Conservation (phyloP, 352 stramenopile genomes). For the Phytopythium aichiense region DNA sequence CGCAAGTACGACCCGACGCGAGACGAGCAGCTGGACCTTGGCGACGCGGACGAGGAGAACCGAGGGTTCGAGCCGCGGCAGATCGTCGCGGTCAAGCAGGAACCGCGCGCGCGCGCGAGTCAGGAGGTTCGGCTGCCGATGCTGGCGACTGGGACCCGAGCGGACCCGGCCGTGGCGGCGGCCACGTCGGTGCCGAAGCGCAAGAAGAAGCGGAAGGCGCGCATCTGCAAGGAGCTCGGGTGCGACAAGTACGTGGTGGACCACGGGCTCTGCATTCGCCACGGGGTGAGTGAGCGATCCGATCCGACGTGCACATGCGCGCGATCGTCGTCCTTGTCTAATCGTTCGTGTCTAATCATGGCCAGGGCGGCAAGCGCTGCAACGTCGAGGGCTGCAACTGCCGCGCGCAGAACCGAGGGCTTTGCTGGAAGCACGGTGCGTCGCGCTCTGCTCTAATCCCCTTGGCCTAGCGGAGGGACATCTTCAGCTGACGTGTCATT, state of each 20-base stretch:
- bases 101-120: conserved; percentile 1
- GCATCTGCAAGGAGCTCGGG: conserved; percentile 12
- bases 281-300: conserved; percentile 13
- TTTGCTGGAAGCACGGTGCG: conserved; percentile 47
- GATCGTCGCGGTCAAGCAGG: neutral
- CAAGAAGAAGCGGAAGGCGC: conserved; percentile 14
- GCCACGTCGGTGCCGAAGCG: conserved; percentile 15
- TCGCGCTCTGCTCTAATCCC: neutral
- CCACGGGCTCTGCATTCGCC: conserved; percentile 38
- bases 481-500: neutral
- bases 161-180: neutral
- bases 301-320: no score
- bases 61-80: neutral
- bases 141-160: neutral
- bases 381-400: conserved; percentile 46
- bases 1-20: neutral
- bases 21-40: neutral
- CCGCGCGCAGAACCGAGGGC: conserved; percentile 46
- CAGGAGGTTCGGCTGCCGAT: conserved; percentile 11
- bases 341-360: neutral
- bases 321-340: no score
- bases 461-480: neutral
- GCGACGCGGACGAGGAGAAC: conserved; percentile 13
- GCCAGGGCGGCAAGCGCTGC: conserved; percentile 46
- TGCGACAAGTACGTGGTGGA: conserved; percentile 59